A percentile compares a stretch with the other conserved stretches of the same genome.
Evolutionary conservation across 305 asterid species (phyloP).

Genomic region (Fraxinus albicans): DNA sequence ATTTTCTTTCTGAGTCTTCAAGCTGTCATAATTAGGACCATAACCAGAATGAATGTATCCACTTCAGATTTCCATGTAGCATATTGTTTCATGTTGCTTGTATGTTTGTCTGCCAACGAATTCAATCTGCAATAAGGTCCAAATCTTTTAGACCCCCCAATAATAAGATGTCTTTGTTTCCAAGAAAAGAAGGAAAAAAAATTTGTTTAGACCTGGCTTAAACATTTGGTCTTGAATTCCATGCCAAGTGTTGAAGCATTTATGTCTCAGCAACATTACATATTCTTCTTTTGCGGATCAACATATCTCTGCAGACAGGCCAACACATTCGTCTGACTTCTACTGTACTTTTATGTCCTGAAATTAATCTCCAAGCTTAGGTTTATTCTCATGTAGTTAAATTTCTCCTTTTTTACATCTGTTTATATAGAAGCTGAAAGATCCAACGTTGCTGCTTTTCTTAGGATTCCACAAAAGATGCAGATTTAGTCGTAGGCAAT

Average conservation of each 20-base stretch:
- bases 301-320: background rate
- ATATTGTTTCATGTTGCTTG: background rate
- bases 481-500: conserved; percentile 34
- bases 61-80: background rate
- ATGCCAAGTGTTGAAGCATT: background rate
- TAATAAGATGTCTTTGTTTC: background rate
- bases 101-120: background rate
- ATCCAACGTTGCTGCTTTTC: conserved; percentile 4
- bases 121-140: background rate
- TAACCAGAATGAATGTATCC: background rate
- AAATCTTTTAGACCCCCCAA: background rate
- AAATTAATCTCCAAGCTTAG: background rate
- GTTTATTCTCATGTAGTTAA: background rate
- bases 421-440: conserved; percentile 11
- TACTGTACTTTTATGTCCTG: background rate
- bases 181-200: background rate
- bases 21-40: background rate
- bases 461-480: conserved; percentile 42
- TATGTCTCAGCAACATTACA: background rate
- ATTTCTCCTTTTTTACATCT: conserved; percentile 1
- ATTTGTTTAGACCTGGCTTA: background rate
- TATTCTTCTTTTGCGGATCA: background rate
- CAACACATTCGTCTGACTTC: background rate
- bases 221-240: background rate
- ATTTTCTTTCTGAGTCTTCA: background rate